phyloP scores from a whole-genome alignment of 2,329 filamentous ascomycete species.

The Clarireedia homoeocarpa region DNA sequence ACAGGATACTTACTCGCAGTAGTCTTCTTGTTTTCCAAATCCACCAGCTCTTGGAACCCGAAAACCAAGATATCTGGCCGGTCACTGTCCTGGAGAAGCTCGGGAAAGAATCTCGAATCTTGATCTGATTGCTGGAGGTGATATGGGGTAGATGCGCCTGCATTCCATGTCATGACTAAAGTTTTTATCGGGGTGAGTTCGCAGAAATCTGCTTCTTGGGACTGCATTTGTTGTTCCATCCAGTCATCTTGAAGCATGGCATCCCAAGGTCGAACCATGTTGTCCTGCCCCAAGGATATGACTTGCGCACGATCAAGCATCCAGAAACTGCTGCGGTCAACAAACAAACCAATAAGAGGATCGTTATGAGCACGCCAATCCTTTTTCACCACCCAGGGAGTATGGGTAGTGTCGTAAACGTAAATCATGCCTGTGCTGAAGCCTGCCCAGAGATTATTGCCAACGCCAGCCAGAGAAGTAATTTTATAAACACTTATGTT shows the following conservation, averaged over 20 bases:
- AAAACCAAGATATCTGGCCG: conserved; percentile 89
- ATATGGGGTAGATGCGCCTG: conserved; percentile 87
- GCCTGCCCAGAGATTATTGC: conserved; percentile 80
- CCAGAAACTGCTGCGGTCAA: conserved; percentile 78
- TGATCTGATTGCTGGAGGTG: conserved; percentile 63
- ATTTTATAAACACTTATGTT: conserved; percentile 94
- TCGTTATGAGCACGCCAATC: conserved; percentile 84
- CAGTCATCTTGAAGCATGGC: conserved; percentile 89
- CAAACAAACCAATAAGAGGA: conserved; percentile 68
- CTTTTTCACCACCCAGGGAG: conserved; percentile 87
- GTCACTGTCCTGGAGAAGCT: conserved; percentile 67
- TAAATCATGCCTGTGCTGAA: conserved; percentile 93
- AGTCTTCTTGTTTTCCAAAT: conserved; percentile 93
- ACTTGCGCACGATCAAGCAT: conserved; percentile 78
- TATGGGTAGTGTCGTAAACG: conserved; percentile 75
- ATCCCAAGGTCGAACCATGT: conserved; percentile 80
- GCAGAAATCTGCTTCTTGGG: conserved; percentile 74
- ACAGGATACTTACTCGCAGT: conserved; percentile 63
- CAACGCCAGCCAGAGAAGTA: conserved; percentile 74
- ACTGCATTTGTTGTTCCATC: conserved; percentile 86
- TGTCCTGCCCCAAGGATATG: conserved; percentile 80
- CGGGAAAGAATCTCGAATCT: conserved; percentile 72
- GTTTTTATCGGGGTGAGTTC: conserved; percentile 74
- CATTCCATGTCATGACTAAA: conserved; percentile 90
- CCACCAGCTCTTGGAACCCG: conserved; percentile 97